phyloP scores from a whole-genome alignment of 2,329 filamentous ascomycete species.

The Nothomitra cinnamomea region DNA sequence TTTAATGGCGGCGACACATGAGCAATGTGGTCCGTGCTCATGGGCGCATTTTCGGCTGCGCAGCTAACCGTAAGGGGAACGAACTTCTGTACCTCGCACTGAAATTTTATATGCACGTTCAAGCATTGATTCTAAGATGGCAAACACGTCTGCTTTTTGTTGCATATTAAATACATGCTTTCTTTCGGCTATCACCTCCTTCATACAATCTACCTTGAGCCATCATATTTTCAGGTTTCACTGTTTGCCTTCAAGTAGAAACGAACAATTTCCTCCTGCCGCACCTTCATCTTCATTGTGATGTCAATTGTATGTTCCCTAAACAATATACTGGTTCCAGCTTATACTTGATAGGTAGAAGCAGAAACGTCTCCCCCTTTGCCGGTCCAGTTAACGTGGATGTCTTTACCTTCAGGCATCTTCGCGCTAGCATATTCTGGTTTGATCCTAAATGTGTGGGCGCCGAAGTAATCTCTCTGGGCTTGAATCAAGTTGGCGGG shows the following conservation, averaged over 20 bases:
- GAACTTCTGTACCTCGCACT: too few species aligned
- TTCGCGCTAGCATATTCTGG: slow-evolving; percentile 58
- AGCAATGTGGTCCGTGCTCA: neutral
- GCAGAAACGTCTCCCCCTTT: slow-evolving; percentile 94
- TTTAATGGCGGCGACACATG: too few species aligned
- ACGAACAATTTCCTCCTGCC: neutral
- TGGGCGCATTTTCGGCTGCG: too few species aligned
- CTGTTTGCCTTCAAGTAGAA: neutral
- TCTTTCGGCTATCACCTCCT: too few species aligned
- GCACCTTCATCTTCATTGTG: neutral
- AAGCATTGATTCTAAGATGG: too few species aligned
- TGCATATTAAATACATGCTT: too few species aligned
- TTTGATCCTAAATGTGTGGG: slow-evolving; percentile 81
- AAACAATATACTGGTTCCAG: neutral
- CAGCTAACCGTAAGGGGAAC: too few species aligned
- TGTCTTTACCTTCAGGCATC: slow-evolving; percentile 73
- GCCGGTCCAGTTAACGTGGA: slow-evolving; percentile 99
- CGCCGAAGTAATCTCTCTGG: slow-evolving; percentile 98
- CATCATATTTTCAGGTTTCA: too few species aligned
- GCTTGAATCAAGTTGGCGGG: slow-evolving; percentile 97
- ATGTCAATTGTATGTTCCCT: neutral
- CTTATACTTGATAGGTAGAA: slow-evolving; percentile 92
- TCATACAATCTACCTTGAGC: too few species aligned
- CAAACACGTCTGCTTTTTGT: too few species aligned
- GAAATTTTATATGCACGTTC: too few species aligned